Evolutionary conservation across 139 green algal genomes (phyloP).

Genomic region (Chlorella vulgaris): DNA sequence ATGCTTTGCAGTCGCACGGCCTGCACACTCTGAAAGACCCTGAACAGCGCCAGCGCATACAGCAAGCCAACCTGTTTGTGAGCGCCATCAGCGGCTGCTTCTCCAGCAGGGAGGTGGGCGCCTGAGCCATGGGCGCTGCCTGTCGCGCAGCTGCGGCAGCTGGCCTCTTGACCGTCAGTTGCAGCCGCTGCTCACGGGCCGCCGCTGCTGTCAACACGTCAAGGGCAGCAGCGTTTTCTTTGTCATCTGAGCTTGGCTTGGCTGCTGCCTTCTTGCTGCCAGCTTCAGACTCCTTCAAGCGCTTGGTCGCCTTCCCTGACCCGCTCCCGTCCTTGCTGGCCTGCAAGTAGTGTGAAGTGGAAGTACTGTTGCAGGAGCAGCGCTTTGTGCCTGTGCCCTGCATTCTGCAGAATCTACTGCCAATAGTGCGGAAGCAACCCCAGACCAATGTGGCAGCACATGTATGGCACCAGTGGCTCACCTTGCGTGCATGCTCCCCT

Average conservation of each 20-base stretch:
- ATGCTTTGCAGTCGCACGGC: too few species aligned
- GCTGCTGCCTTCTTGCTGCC: not conserved
- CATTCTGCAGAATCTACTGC: too few species aligned
- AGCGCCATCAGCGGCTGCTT: slow-evolving; percentile 11
- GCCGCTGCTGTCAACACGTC: slow-evolving; percentile 9
- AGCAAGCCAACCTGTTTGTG: slow-evolving; percentile 1
- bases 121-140: too few species aligned
- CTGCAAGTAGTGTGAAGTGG: not conserved
- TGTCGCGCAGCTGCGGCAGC: not conserved
- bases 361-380: not conserved
- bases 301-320: not conserved
- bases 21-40: too few species aligned
- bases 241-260: not conserved
- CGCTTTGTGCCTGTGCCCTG: too few species aligned
- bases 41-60: not conserved
- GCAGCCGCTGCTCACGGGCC: not conserved
- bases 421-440: too few species aligned
- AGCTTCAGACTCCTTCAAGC: not conserved
- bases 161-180: not conserved
- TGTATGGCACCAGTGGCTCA: not conserved
- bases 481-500: not conserved
- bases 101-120: not conserved
- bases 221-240: not conserved
- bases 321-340: not conserved
- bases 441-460: too few species aligned